Evolutionary conservation across 2,329 filamentous ascomycete species (phyloP).

Genomic region (Thermoascus crustaceus): DNA sequence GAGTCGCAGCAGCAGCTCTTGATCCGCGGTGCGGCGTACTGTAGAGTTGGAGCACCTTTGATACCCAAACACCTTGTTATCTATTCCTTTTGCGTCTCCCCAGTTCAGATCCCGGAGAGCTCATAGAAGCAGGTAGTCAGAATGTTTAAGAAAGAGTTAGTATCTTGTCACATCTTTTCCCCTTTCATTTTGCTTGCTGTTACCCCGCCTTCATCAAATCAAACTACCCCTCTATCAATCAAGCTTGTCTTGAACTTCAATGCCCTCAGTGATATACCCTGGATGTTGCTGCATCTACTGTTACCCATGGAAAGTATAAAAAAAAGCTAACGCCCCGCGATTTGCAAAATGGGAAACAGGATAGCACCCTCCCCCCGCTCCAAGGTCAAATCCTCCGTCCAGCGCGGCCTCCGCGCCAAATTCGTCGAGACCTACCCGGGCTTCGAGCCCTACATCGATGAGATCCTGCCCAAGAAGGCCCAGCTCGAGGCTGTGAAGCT

Average conservation of each 20-base stretch:
- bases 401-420: slow-evolving; percentile 75
- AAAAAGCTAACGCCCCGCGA: slow-evolving; percentile 8
- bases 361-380: slow-evolving; percentile 73
- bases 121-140: slow-evolving; percentile 18
- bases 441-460: slow-evolving; percentile 80
- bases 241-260: no score
- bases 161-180: slow-evolving; percentile 8
- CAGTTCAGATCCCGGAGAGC: background rate
- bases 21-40: background rate
- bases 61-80: slow-evolving; percentile 5
- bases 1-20: background rate
- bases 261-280: no score
- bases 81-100: background rate
- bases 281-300: no score
- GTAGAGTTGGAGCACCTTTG: no score
- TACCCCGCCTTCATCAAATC: slow-evolving; percentile 4
- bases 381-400: slow-evolving; percentile 95
- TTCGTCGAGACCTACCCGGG: slow-evolving; percentile 78
- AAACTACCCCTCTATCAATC: no score
- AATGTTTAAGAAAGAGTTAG: slow-evolving; percentile 94
- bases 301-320: background rate
- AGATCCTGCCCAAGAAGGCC: slow-evolving; percentile 89
- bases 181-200: slow-evolving; percentile 2
- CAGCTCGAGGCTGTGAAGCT: slow-evolving; percentile 87
- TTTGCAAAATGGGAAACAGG: slow-evolving; percentile 39